A percentile compares a stretch with the other conserved stretches of the same genome.
phyloP scores from a whole-genome alignment of 2,329 filamentous ascomycete genomes.

The Mycocentrospora acerina region DNA sequence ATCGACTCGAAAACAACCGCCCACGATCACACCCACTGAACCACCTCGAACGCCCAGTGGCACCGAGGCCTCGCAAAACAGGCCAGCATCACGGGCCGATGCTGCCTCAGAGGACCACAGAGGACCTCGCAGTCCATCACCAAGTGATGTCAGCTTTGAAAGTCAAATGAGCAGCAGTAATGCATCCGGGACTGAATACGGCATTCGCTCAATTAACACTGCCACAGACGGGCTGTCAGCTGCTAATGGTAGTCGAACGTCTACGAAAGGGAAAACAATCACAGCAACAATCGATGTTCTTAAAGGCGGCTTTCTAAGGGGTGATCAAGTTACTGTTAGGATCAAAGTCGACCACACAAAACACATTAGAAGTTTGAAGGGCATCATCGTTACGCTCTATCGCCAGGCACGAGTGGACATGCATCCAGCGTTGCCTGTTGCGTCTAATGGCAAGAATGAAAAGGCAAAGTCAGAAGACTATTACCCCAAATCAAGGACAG shows the following conservation, averaged over 20 bases:
- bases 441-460: slow-evolving; percentile 64
- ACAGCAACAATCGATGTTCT: slow-evolving; percentile 82
- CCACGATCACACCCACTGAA: slow-evolving; percentile 13
- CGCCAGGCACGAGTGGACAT: slow-evolving; percentile 89
- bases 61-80: slow-evolving; percentile 22
- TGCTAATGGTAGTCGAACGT: slow-evolving; percentile 52
- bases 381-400: slow-evolving; percentile 90
- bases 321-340: slow-evolving; percentile 77
- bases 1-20: slow-evolving; percentile 35
- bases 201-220: slow-evolving; percentile 42
- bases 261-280: slow-evolving; percentile 71
- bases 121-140: slow-evolving; percentile 46
- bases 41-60: slow-evolving; percentile 14
- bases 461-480: slow-evolving; percentile 77
- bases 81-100: slow-evolving; percentile 22
- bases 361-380: slow-evolving; percentile 84
- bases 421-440: slow-evolving; percentile 63
- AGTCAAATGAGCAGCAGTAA: slow-evolving; percentile 60
- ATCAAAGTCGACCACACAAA: slow-evolving; percentile 87
- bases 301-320: slow-evolving; percentile 80
- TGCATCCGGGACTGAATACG: slow-evolving; percentile 46
- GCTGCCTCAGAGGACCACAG: slow-evolving; percentile 34
- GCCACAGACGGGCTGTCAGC: slow-evolving; percentile 46
- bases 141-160: slow-evolving; percentile 51
- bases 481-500: slow-evolving; percentile 84